Percentiles rank a stretch among this genome's conserved stretches.
Conservation (phyloP, 129 eudicot genomes). For the Tagetes patula region DNA sequence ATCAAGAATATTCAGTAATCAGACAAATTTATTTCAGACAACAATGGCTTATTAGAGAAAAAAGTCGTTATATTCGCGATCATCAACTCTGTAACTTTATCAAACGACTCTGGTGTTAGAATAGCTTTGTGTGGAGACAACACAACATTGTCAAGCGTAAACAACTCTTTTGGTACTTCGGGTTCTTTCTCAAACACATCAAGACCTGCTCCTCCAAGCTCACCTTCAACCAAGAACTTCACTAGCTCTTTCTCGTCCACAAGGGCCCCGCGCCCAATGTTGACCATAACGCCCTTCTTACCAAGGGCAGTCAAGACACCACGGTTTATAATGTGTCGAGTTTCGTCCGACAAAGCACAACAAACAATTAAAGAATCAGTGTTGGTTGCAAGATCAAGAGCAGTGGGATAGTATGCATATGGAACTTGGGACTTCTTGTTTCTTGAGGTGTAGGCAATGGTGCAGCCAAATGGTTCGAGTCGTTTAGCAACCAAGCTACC, state of each 20-base stretch:
- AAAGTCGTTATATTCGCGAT: constrained; percentile 51
- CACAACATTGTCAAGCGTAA: constrained; percentile 62
- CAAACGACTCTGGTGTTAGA: constrained; percentile 55
- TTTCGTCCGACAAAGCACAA: constrained; percentile 59
- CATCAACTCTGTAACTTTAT: constrained; percentile 33
- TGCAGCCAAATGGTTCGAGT: constrained; percentile 69
- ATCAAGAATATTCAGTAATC: constrained; percentile 25
- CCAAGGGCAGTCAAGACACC: constrained; percentile 61
- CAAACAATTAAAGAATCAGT: constrained; percentile 59
- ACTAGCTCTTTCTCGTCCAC: constrained; percentile 71
- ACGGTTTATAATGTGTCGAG: constrained; percentile 58
- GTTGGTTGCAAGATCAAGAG: constrained; percentile 51
- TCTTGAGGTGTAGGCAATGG: constrained; percentile 61
- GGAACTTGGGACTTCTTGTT: constrained; percentile 44
- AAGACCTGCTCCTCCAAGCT: constrained; percentile 79
- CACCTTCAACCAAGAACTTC: constrained; percentile 46
- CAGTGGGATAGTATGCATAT: constrained; percentile 40
- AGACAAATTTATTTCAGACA: constrained; percentile 40
- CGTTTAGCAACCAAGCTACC: constrained; percentile 60
- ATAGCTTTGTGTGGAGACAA: constrained; percentile 72
- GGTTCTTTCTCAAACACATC: constrained; percentile 85
- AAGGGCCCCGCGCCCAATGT: constrained; percentile 78
- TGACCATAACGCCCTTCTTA: constrained; percentile 57
- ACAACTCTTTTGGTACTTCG: constrained; percentile 57
- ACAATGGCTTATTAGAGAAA: constrained; percentile 56